Conservation (phyloP, 305 asterid species). For the Nicotiana rustica region DNA sequence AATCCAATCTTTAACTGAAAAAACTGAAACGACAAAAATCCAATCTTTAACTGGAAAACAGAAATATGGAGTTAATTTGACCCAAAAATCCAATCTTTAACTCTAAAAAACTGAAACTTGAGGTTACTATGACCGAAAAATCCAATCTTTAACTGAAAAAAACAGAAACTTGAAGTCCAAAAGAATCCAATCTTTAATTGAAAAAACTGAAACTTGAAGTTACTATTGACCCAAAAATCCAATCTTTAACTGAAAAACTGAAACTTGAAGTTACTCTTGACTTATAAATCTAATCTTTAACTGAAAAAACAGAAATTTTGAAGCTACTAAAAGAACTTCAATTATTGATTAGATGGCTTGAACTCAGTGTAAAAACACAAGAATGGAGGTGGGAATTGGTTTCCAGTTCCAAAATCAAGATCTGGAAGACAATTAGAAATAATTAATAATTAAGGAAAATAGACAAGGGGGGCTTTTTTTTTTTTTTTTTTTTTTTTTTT, state of each 20-base stretch:
- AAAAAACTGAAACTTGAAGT: not conserved
- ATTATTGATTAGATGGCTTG: too few relatives aligned
- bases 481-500: too few relatives aligned
- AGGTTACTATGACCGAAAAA: not conserved
- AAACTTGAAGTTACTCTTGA: not conserved
- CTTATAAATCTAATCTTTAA: not conserved
- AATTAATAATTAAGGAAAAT: slow-evolving; percentile 4
- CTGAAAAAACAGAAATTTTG: not conserved
- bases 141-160: not conserved
- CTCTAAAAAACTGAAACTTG: not conserved
- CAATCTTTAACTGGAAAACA: too few relatives aligned
- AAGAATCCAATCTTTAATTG: not conserved
- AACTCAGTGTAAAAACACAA: not conserved
- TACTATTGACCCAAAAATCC: not conserved
- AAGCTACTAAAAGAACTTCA: not conserved
- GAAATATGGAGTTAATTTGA: too few relatives aligned
- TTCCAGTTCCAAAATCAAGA: slow-evolving; percentile 24
- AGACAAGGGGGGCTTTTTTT: not conserved
- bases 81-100: too few relatives aligned
- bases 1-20: not conserved
- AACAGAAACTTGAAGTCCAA: too few relatives aligned
- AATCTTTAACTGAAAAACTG: not conserved
- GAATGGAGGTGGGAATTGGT: not conserved
- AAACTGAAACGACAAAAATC: not conserved
- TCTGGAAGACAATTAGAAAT: not conserved